Conservation (phyloP, 1,284 basidiomycete species). For the Ustilago crameri region DNA sequence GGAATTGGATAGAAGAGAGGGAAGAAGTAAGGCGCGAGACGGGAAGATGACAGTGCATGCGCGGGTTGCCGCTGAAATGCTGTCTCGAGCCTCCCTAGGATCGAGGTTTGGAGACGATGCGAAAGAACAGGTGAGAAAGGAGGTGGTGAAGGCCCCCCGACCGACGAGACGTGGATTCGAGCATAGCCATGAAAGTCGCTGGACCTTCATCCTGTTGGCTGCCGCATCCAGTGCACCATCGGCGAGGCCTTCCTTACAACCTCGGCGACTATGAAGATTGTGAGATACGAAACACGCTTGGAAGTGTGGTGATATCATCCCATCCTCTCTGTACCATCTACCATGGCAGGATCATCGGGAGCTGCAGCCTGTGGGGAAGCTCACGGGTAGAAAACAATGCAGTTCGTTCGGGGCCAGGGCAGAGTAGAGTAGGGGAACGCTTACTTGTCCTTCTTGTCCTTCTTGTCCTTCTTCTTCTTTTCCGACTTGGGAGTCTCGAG, state of each 20-base stretch:
- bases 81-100: slow-evolving; percentile 6
- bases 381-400: slow-evolving; percentile 1
- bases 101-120: neutral
- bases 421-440: neutral
- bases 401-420: neutral
- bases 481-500: slow-evolving; percentile 53
- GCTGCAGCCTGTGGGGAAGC: slow-evolving; percentile 13
- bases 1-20: neutral
- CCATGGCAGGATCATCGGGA: slow-evolving; percentile 32
- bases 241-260: slow-evolving; percentile 19
- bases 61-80: slow-evolving; percentile 52
- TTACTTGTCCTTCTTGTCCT: slow-evolving; percentile 60
- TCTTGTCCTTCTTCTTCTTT: slow-evolving; percentile 63
- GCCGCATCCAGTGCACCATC: neutral
- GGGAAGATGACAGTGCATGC: slow-evolving; percentile 11
- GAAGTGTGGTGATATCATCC: slow-evolving; percentile 14
- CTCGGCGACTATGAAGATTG: neutral
- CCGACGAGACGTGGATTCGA: too few species aligned
- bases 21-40: neutral
- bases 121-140: too few species aligned
- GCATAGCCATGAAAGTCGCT: neutral
- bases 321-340: slow-evolving; percentile 30
- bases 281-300: neutral
- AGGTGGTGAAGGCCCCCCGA: slow-evolving; percentile 5
- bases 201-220: slow-evolving; percentile 9